Evolutionary conservation across 169 alveolate genomes (phyloP).

Genomic region (Plasmodium gonderi): DNA sequence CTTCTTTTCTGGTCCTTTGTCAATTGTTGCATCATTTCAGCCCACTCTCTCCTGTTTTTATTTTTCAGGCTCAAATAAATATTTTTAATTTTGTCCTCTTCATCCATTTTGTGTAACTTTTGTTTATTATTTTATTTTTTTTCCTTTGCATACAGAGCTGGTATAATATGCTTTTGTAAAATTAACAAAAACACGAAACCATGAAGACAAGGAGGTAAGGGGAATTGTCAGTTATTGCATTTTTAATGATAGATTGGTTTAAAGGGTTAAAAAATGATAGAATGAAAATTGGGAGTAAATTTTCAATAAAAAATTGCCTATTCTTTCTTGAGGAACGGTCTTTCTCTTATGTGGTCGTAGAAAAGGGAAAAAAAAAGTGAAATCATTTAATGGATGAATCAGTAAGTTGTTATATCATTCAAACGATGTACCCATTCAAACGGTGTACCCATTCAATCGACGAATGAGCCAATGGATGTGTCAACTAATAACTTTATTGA

Average conservation of each 20-base stretch:
- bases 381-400: neutral
- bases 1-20: slow-evolving; percentile 68
- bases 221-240: neutral
- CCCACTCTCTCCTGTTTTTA: slow-evolving; percentile 73
- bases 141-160: neutral
- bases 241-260: neutral
- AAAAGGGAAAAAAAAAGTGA: neutral
- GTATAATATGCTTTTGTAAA: neutral
- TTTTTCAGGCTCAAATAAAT: slow-evolving; percentile 60
- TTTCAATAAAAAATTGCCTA: neutral
- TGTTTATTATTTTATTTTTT: neutral
- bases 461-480: neutral
- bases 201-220: neutral
- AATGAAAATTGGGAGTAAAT: neutral
- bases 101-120: slow-evolving; percentile 39
- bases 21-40: slow-evolving; percentile 60
- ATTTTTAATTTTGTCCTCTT: slow-evolving; percentile 47
- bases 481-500: neutral
- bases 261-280: too few relatives aligned
- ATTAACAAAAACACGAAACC: neutral
- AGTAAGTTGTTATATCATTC: neutral
- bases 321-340: neutral
- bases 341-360: neutral
- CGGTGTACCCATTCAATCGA: too few relatives aligned
- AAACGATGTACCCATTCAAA: neutral